Conservation (phyloP, 805 yeast genomes). For the Priceomyces haplophilus region DNA sequence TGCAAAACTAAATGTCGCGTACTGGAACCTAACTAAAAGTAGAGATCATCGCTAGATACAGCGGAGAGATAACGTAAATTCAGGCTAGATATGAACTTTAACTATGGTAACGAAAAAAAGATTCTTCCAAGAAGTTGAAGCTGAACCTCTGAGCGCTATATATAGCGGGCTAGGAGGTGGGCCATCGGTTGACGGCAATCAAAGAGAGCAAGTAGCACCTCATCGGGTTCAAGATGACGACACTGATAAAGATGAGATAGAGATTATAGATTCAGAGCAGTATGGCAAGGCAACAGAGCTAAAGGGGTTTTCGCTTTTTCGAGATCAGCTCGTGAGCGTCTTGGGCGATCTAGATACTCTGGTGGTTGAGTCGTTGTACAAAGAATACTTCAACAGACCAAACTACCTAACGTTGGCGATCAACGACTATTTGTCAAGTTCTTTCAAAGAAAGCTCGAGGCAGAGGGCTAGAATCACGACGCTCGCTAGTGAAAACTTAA, state of each 20-base stretch:
- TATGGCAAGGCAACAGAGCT: neutral
- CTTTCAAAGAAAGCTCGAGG: constrained; percentile 33
- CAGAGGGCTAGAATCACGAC: neutral
- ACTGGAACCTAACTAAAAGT: no score
- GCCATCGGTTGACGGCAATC: neutral
- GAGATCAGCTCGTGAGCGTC: constrained; percentile 11
- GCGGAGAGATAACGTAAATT: no score
- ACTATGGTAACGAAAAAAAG: constrained; percentile 1
- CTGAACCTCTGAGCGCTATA: neutral
- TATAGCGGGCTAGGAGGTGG: neutral
- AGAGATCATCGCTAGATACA: no score
- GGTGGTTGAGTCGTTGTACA: constrained; percentile 10
- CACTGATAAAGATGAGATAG: neutral
- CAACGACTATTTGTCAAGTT: constrained; percentile 43
- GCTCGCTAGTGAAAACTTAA: neutral
- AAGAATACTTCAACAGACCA: constrained; percentile 12
- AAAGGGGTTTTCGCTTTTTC: constrained; percentile 10
- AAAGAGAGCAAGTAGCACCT: neutral
- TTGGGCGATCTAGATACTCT: constrained; percentile 13
- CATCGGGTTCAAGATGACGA: neutral
- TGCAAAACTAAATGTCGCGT: no score
- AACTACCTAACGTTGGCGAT: constrained; percentile 18
- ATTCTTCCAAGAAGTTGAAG: constrained; percentile 1
- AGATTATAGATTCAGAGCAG: neutral
- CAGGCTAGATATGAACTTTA: neutral